A percentile compares a stretch with the other conserved stretches of the same genome.
phyloP scores from a whole-genome alignment of 208 protist genomes.

The Angomonas deanei region DNA sequence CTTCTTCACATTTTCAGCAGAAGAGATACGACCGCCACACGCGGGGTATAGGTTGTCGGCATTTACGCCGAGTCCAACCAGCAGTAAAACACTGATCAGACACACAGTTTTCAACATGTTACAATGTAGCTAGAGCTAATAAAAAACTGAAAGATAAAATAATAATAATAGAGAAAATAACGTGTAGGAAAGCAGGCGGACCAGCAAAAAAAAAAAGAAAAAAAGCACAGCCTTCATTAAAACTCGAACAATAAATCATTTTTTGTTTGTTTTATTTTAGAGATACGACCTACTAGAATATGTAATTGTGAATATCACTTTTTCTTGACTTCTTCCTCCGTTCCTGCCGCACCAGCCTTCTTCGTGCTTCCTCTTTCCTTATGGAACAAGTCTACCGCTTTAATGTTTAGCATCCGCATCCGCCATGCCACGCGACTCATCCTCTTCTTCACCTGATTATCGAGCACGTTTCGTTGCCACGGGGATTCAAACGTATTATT shows the following conservation, averaged over 20 bases:
- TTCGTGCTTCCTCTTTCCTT: slow-evolving; percentile 79
- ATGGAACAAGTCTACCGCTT: slow-evolving; percentile 79
- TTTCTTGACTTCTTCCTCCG: slow-evolving; percentile 23
- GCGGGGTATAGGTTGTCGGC: slow-evolving; percentile 40
- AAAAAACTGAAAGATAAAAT: too few relatives aligned
- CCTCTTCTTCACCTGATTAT: slow-evolving; percentile 78
- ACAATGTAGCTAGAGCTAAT: too few relatives aligned
- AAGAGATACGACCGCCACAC: slow-evolving; percentile 33
- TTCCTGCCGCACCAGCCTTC: slow-evolving; percentile 35
- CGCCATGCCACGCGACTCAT: slow-evolving; percentile 65
- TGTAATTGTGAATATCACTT: not conserved
- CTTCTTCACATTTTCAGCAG: slow-evolving; percentile 9
- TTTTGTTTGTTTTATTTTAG: not conserved
- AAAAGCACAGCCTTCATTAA: too few relatives aligned
- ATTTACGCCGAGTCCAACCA: slow-evolving; percentile 11
- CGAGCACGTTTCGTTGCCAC: slow-evolving; percentile 77
- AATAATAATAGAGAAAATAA: too few relatives aligned
- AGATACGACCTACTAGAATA: not conserved
- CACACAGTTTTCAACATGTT: too few relatives aligned
- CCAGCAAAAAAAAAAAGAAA: too few relatives aligned
- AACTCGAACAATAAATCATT: not conserved
- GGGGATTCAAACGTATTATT: slow-evolving; percentile 65
- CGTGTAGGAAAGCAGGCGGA: too few relatives aligned
- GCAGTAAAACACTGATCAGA: slow-evolving; percentile 5
- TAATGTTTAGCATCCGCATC: slow-evolving; percentile 77